Conservation (phyloP, 108 stramenopile species). For the Nannochloropsis oceanica region DNA sequence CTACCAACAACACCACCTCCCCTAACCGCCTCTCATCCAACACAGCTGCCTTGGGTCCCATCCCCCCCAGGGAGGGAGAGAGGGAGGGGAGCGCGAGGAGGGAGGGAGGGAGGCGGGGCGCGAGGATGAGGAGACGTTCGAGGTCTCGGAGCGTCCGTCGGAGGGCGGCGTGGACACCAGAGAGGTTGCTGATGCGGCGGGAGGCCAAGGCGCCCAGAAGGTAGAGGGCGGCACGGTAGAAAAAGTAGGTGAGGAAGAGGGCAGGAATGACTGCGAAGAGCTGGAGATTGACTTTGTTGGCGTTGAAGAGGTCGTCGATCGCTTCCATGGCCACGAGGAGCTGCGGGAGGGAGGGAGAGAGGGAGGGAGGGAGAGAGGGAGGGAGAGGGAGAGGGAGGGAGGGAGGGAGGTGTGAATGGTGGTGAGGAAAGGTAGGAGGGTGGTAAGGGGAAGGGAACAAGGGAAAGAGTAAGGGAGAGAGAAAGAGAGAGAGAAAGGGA, state of each 20-base stretch:
- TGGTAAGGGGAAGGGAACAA: not conserved
- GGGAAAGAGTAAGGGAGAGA: not conserved
- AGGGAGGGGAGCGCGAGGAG: not conserved
- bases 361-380: not conserved
- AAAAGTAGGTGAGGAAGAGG: not conserved
- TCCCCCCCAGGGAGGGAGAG: not conserved
- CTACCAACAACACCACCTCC: not conserved
- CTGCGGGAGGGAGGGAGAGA: not conserved
- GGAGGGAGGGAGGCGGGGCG: not conserved
- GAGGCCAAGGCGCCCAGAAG: not conserved
- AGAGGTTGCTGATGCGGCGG: not conserved
- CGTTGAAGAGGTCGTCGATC: constrained; percentile 12
- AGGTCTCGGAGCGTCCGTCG: not conserved
- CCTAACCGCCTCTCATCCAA: not conserved
- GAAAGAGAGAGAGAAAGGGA: not conserved
- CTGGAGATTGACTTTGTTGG: constrained; percentile 7
- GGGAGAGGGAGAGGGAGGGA: not conserved
- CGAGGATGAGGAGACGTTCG: not conserved
- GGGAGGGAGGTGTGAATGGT: not conserved
- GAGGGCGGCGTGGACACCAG: not conserved
- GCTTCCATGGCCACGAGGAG: constrained; percentile 11
- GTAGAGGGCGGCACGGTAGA: not conserved
- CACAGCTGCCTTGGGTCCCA: not conserved
- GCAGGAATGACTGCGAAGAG: constrained; percentile 3
- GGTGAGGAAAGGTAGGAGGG: not conserved